A percentile compares a stretch with the other conserved stretches of the same genome.
These are phyloP conservation scores for Sporodiniella umbellata DNA, from an alignment of 371 early-diverging fungal genomes.

Conservation along the genomic window DNA sequence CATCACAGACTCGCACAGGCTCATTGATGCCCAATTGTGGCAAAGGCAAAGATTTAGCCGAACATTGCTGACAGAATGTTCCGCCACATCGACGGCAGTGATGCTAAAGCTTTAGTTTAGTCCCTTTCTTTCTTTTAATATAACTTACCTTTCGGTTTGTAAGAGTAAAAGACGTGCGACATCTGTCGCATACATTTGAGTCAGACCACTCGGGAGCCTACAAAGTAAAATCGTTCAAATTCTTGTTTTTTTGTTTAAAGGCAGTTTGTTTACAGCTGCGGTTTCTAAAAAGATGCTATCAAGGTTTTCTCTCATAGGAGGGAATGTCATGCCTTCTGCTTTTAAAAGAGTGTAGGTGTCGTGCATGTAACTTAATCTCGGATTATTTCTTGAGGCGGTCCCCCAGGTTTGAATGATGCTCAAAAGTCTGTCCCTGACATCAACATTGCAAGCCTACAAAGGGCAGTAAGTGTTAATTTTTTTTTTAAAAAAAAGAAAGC, in stretches of 20 bases:
- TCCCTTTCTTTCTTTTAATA: background rate
- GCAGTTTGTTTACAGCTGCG: conserved; percentile 52
- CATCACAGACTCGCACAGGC: conserved; percentile 91
- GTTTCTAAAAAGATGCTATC: conserved; percentile 68
- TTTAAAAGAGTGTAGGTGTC: conserved; percentile 77
- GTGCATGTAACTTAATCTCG: conserved; percentile 68
- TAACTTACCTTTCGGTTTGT: conserved; percentile 80
- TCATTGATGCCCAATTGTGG: conserved; percentile 86
- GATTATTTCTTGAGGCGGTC: conserved; percentile 69
- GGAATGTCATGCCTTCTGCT: conserved; percentile 63
- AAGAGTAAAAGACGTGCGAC: conserved; percentile 84
- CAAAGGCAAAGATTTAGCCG: conserved; percentile 76
- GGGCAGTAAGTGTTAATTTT: no score
- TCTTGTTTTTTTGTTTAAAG: no score
- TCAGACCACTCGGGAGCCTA: conserved; percentile 96
- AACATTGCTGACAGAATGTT: conserved; percentile 90
- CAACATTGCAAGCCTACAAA: conserved; percentile 49
- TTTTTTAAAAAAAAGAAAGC: no score
- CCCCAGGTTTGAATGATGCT: conserved; percentile 87
- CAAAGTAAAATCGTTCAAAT: no score
- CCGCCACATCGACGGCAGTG: conserved; percentile 96
- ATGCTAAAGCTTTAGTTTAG: conserved; percentile 51
- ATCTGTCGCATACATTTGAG: conserved; percentile 88
- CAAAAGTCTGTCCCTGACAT: conserved; percentile 74
- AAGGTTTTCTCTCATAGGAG: conserved; percentile 46